These are phyloP conservation scores for Fusarium buharicum DNA, from an alignment of 2,329 filamentous ascomycete genomes.

Conservation along the genomic window DNA sequence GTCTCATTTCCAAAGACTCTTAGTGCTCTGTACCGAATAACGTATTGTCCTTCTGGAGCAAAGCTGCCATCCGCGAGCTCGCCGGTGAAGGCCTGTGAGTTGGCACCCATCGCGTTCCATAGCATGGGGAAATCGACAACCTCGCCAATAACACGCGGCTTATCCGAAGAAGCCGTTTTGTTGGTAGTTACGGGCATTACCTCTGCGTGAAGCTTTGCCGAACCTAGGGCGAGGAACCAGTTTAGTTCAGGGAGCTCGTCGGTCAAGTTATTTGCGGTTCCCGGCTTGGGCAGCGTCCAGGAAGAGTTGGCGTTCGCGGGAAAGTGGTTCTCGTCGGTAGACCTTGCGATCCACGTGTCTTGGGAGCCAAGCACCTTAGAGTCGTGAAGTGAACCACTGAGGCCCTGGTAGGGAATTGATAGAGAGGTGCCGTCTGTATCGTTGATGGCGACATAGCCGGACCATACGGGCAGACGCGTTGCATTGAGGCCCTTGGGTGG, in stretches of 20 bases:
- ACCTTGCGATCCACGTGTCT: neutral
- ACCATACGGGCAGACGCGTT: neutral
- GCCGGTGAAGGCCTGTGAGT: slow-evolving; percentile 2
- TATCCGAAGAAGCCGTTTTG: neutral
- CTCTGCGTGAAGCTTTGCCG: slow-evolving; percentile 55
- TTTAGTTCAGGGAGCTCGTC: slow-evolving; percentile 50
- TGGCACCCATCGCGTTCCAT: slow-evolving; percentile 40
- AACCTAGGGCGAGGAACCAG: slow-evolving; percentile 57
- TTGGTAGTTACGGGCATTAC: slow-evolving; percentile 37
- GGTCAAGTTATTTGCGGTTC: too few species aligned
- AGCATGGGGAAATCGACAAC: slow-evolving; percentile 20
- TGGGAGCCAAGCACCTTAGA: neutral
- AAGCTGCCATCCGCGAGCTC: neutral
- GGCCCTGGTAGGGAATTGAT: neutral
- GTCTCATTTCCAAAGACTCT: slow-evolving; percentile 26
- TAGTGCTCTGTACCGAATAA: neutral
- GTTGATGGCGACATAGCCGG: neutral
- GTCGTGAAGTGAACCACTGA: too few species aligned
- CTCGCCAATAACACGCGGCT: neutral
- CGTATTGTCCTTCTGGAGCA: neutral
- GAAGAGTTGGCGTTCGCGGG: slow-evolving; percentile 44
- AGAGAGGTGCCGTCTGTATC: neutral
- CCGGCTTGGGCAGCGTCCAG: slow-evolving; percentile 46
- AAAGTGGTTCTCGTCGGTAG: neutral
- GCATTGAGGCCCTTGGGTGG: neutral